Evolutionary conservation across 495 filamentous ascomycete species (phyloP).

Genomic region (Xylaria venustula): DNA sequence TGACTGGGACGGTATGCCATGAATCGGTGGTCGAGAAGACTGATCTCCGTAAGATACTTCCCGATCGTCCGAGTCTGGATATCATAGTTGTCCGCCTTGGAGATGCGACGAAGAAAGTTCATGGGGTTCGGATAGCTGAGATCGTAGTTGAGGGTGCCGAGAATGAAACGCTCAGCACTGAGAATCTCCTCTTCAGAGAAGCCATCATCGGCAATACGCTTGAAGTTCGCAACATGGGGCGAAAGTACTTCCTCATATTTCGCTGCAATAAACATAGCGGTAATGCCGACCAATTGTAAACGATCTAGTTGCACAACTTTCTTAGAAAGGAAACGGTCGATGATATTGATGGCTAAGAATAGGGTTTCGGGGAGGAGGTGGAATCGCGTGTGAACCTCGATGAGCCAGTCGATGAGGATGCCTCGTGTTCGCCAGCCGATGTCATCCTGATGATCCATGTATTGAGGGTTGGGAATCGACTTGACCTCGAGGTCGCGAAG

Average conservation of each 20-base stretch:
- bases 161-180: slow-evolving; percentile 92
- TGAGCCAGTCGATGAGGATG: slow-evolving; percentile 96
- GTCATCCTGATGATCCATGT: slow-evolving; percentile 91
- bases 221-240: slow-evolving; percentile 94
- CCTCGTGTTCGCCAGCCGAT: slow-evolving; percentile 98
- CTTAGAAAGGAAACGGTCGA: slow-evolving; percentile 91
- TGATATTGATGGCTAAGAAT: slow-evolving; percentile 96
- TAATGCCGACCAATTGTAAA: slow-evolving; percentile 93
- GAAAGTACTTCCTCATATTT: slow-evolving; percentile 99
- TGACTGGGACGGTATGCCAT: slow-evolving; percentile 84
- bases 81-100: slow-evolving; percentile 97
- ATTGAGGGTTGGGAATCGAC: slow-evolving; percentile 84
- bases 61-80: slow-evolving; percentile 94
- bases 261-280: slow-evolving; percentile 98
- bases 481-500: slow-evolving; percentile 79
- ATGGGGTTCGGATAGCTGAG: slow-evolving; percentile 98
- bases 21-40: slow-evolving; percentile 89
- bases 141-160: slow-evolving; percentile 89
- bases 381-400: slow-evolving; percentile 97
- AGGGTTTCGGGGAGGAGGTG: slow-evolving; percentile 96
- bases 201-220: slow-evolving; percentile 92
- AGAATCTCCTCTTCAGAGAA: slow-evolving; percentile 95
- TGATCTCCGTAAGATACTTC: slow-evolving; percentile 99
- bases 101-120: slow-evolving; percentile 98
- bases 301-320: slow-evolving; percentile 94